phyloP scores from a whole-genome alignment of 371 early-diverging fungal species.

The Mucor circinelloides region DNA sequence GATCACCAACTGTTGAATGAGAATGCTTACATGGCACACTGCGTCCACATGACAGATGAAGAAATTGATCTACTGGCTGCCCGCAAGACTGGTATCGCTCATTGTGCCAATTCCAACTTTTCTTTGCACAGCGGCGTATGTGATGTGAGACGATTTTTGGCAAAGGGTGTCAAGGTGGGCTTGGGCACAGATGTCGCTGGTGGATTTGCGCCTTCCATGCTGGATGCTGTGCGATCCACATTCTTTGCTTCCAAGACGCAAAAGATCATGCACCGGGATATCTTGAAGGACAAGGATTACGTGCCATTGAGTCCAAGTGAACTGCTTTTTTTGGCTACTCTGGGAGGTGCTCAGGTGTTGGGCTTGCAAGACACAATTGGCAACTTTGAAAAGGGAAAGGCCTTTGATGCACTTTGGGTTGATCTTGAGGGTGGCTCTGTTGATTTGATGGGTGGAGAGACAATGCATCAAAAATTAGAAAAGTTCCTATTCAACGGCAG shows the following conservation, averaged over 20 bases:
- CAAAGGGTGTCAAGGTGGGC: conserved; percentile 77
- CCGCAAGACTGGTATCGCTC: conserved; percentile 74
- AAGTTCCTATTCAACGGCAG: conserved; percentile 71
- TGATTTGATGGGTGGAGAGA: conserved; percentile 57
- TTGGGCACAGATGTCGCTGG: conserved; percentile 94
- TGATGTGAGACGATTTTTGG: conserved; percentile 76
- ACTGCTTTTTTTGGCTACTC: conserved; percentile 83
- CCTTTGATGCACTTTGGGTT: conserved; percentile 89
- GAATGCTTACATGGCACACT: conserved; percentile 89
- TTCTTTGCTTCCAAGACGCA: conserved; percentile 70
- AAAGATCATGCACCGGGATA: conserved; percentile 42
- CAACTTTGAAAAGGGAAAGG: conserved; percentile 79
- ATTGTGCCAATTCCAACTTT: conserved; percentile 93
- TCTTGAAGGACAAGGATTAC: conserved; percentile 24
- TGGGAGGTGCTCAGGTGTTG: conserved; percentile 87
- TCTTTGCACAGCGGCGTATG: conserved; percentile 80
- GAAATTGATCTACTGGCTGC: conserved; percentile 69
- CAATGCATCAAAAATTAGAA: conserved; percentile 48
- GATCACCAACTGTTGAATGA: conserved; percentile 65
- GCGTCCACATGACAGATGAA: conserved; percentile 79
- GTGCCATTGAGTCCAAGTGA: conserved; percentile 52
- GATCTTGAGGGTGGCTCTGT: conserved; percentile 57
- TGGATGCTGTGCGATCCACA: conserved; percentile 84
- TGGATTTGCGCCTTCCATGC: conserved; percentile 81
- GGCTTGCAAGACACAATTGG: conserved; percentile 75